Evolutionary conservation across 1,284 basidiomycete species (phyloP), one percentile per base, ranked within the genome.

Genomic region (Psilocybe mexicana): DNA sequence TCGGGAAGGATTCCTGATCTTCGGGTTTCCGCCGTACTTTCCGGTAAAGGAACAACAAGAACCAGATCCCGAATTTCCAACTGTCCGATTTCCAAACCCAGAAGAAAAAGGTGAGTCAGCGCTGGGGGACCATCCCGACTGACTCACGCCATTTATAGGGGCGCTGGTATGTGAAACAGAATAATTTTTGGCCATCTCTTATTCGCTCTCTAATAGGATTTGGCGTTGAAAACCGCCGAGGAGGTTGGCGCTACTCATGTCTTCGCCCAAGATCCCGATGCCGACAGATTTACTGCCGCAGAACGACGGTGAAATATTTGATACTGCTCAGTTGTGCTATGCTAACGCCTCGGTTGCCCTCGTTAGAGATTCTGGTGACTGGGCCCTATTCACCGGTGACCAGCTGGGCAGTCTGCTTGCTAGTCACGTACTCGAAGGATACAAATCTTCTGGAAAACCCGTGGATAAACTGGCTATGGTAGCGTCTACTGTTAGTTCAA

Each of bases 401-500:
- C 90, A 94, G 65, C 73, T 94, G 2, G 92, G 92, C 1, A 72
- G 81, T n/a, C 68, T 94, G 23, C 89, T 94, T 64, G 92, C 88
- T 1, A 80, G 79, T 33, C 80, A 78, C 50, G 76, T 81, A 12
- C 70, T 94, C 3, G 77, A 85, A 35, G 71, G 71, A 6, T 88
- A 91, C 72, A 86, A 81, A 69, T 69, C 74, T 0, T 76, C 80
- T 2, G 85, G 85, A 3, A 84, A 85, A 63, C 81, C 88, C 0
- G 59, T 90, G 5, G 69, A 80, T 3, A 87, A 85, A 64, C 74
- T 93, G 6, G 90, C 87, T 1, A 92, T 94, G 84, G 86, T 93
- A 7, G 90, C 90, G 0, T 93, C 92, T 0, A 91, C 91, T 2
- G 93, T 94, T 10, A 93, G 91, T 69, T 93, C 90, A 2, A 93